Evolutionary conservation across 1,284 basidiomycete genomes (phyloP).

Genomic region (Cutaneotrichosporon sp.): DNA sequence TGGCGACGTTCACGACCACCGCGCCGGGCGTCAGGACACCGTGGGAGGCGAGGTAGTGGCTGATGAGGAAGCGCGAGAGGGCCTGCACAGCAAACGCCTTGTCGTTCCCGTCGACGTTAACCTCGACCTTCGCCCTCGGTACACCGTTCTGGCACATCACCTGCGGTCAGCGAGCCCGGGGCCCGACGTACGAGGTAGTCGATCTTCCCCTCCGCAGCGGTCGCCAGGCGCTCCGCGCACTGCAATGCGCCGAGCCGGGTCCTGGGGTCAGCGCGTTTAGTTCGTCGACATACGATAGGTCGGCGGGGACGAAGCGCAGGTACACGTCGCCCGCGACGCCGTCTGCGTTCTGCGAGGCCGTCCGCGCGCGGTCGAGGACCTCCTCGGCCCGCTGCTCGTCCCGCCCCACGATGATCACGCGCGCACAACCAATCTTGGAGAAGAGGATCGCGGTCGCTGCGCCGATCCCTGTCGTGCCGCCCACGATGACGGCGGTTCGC

Average conservation of each 20-base stretch:
- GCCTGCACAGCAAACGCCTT: not conserved
- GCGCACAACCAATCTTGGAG: not conserved
- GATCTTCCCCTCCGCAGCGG: not conserved
- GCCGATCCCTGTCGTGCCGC: not conserved
- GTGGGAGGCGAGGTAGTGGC: not conserved
- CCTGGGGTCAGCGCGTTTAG: not conserved
- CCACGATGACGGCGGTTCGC: not conserved
- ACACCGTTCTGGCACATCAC: not conserved
- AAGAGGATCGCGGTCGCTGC: not conserved
- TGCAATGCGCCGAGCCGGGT: not conserved
- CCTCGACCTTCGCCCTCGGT: not conserved
- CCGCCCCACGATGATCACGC: not conserved
- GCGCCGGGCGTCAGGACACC: not conserved
- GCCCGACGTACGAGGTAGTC: not conserved
- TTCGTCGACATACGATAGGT: too few relatives aligned
- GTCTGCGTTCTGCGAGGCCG: not conserved
- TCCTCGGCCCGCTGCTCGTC: not conserved
- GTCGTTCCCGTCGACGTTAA: not conserved
- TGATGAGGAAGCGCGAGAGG: not conserved
- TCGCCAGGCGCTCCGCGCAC: not conserved
- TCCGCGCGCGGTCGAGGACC: not conserved
- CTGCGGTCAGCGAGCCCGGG: not conserved
- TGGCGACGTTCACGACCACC: not conserved
- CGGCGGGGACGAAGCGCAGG: not conserved
- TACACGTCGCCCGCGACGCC: not conserved